These are phyloP conservation scores for Diaporthe eres DNA, from an alignment of 2,329 filamentous ascomycete species.

Conservation along the genomic window DNA sequence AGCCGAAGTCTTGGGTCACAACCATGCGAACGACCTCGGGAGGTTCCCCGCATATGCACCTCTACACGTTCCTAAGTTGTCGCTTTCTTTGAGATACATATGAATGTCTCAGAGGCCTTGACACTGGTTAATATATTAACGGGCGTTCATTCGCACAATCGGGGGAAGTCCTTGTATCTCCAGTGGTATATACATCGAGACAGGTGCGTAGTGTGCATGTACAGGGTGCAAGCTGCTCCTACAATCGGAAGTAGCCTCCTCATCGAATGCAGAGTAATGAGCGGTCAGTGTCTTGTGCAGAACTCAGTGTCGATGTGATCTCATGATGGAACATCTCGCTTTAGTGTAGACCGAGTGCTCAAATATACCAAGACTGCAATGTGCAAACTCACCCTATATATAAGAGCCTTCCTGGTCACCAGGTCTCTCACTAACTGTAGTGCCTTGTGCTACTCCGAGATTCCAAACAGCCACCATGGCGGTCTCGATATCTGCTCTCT, in stretches of 20 bases:
- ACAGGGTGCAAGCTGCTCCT: not conserved
- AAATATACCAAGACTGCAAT: not conserved
- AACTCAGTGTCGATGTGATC: not conserved
- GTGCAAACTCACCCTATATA: not conserved
- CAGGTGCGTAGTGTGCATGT: not conserved
- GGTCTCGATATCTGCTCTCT: constrained; percentile 40
- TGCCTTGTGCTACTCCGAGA: not conserved
- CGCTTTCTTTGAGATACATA: not conserved
- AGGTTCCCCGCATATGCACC: constrained; percentile 17
- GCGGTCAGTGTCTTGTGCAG: not conserved
- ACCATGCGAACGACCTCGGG: not conserved
- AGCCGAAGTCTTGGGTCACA: constrained; percentile 11
- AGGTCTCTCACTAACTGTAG: not conserved
- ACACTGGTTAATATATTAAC: not conserved
- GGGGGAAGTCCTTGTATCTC: not conserved
- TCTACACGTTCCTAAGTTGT: not conserved
- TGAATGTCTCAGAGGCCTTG: not conserved
- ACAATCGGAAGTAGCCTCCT: not conserved
- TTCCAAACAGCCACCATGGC: constrained; percentile 26
- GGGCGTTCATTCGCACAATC: not conserved
- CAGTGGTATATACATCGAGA: not conserved
- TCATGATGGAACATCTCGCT: constrained; percentile 23
- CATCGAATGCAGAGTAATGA: not conserved
- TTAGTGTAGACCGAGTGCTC: not conserved
- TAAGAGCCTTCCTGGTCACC: not conserved